Conservation (phyloP, 2,329 filamentous ascomycete genomes). For the Talaromyces amestolkiae region DNA sequence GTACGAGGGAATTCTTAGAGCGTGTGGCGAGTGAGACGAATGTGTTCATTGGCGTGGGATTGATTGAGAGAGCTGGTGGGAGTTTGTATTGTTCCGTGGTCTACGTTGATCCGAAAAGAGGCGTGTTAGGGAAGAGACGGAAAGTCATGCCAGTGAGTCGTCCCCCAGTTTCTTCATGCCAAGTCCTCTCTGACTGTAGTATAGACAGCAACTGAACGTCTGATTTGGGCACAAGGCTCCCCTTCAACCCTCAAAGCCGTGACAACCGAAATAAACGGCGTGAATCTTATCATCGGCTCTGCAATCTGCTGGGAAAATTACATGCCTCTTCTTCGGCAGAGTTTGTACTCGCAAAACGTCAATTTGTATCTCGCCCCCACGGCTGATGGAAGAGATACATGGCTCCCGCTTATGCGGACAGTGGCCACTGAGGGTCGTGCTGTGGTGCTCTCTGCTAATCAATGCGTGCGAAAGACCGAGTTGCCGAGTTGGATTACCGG, state of each 20-base stretch:
- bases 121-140: slow-evolving; percentile 76
- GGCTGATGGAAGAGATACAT: slow-evolving; percentile 78
- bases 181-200: not conserved
- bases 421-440: slow-evolving; percentile 77
- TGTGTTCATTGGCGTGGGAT: slow-evolving; percentile 76
- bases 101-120: slow-evolving; percentile 73
- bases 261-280: slow-evolving; percentile 73
- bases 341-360: slow-evolving; percentile 83
- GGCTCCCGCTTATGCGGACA: slow-evolving; percentile 79
- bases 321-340: slow-evolving; percentile 84
- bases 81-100: slow-evolving; percentile 80
- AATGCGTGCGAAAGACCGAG: slow-evolving; percentile 64
- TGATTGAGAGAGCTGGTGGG: slow-evolving; percentile 77
- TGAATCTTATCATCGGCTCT: slow-evolving; percentile 74
- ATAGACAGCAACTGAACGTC: slow-evolving; percentile 72
- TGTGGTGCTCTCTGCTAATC: slow-evolving; percentile 83
- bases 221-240: slow-evolving; percentile 86
- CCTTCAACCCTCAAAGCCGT: slow-evolving; percentile 76
- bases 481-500: slow-evolving; percentile 57
- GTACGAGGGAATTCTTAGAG: slow-evolving; percentile 78
- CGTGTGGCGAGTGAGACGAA: slow-evolving; percentile 70
- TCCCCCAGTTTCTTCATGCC: too few relatives aligned
- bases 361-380: slow-evolving; percentile 90
- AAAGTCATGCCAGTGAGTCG: slow-evolving; percentile 81
- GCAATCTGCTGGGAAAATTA: slow-evolving; percentile 98